Conservation (phyloP, 257 asterid genomes). For the Nicotiana undulata region DNA sequence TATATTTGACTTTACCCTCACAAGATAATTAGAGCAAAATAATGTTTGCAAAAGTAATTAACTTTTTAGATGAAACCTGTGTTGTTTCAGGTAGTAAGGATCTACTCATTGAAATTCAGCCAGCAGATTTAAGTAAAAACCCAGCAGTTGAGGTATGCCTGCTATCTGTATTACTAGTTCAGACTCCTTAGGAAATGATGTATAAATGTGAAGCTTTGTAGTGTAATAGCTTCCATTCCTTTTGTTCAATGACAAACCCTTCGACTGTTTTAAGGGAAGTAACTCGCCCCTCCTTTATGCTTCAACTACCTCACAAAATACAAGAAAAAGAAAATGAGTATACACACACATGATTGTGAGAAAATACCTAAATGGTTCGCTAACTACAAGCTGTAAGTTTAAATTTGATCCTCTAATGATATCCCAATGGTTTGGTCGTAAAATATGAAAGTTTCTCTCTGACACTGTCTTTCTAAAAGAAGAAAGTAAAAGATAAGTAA, state of each 20-base stretch:
- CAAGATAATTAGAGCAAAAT: not conserved
- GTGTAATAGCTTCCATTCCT: not conserved
- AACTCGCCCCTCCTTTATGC: not conserved
- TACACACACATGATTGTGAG: not conserved
- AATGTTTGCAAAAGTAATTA: not conserved
- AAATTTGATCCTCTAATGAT: not conserved
- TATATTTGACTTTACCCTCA: not conserved
- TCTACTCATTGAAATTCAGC: conserved; percentile 40
- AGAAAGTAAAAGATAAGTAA: not conserved
- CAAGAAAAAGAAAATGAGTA: not conserved
- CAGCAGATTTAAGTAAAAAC: conserved; percentile 51
- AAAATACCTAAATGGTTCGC: not conserved
- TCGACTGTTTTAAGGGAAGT: not conserved
- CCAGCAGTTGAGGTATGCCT: conserved; percentile 72
- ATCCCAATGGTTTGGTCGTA: too few relatives aligned
- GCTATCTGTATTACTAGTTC: not conserved
- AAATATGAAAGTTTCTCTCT: not conserved
- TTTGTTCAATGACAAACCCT: not conserved
- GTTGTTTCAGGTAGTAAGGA: conserved; percentile 58
- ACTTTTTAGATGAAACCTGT: not conserved
- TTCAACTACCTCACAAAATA: not conserved
- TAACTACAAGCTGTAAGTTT: not conserved
- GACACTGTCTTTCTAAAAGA: not conserved
- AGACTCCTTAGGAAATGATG: not conserved
- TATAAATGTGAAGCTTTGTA: not conserved